Base-by-base conservation (phyloP, 1,284 basidiomycete genomes). In the Farysia itapuensis region DNA sequence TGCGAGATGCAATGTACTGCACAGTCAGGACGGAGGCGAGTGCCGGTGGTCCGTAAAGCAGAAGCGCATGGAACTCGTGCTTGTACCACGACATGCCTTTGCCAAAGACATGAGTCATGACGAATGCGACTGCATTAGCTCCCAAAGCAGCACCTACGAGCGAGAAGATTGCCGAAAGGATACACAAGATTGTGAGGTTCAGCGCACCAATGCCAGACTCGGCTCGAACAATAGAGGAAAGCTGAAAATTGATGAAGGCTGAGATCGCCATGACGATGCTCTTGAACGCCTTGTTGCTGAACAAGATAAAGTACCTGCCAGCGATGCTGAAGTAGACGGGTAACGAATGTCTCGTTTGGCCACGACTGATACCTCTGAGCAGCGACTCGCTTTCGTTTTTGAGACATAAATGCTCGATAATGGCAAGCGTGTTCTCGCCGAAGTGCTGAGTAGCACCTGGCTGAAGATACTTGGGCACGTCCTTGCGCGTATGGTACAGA, bases 401-500 rank as follows among this genome's bases (percentile, higher is more conserved):
- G 29, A 70, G 50, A 24, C 57, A 58, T n/a, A 98, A 82, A 72
- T 90, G 82, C 29, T 83, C 82, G 24, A 96, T 79, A 22, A 97
- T 84, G 0, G 89, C 89, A 14, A 95, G 83, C 1, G 86, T 83
- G 70, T 96, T 97, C 57, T 90, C 88, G 18, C 84, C 91, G 85
- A 97, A 95, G 79, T 97, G 89, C 81, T 93, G 79, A 3, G 79
- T 48, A 2, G 88, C 87, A 20, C 90, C 90, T 4, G 84, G 79
- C 74, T 90, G 81, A 36, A 94, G 87, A 67, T 91, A 85, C 60
- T 86, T 85, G 5, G 90, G 87, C 3, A 86, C 70, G 77, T 94
- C 90, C 81, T 84, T 87, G 43, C 87, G 85, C 78, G 90, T 94
- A 77, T 94, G 90, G 75, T 94, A 95, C 48, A 92, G 81, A 75